Percentiles rank a stretch among this genome's conserved stretches.
Evolutionary conservation across 768 basidiomycete species (phyloP).

Genomic region (Symmetrospora coprosmae): DNA sequence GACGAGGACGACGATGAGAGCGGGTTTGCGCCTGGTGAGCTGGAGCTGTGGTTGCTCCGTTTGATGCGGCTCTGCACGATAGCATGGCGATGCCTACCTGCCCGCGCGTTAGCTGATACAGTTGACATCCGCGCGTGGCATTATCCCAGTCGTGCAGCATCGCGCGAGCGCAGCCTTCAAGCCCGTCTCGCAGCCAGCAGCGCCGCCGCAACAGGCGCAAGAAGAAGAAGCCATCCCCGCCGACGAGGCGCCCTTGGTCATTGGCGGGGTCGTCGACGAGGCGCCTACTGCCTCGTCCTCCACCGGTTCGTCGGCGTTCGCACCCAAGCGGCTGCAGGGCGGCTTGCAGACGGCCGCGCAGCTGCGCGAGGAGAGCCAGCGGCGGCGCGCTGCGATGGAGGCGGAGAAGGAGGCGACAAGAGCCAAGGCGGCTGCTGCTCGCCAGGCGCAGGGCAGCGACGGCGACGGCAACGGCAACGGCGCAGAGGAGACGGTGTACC

Average conservation of each 20-base stretch:
- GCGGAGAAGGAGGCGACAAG: slow-evolving; percentile 44
- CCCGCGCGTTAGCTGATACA: too few species aligned
- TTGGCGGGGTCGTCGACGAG: slow-evolving; percentile 18
- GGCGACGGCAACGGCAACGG: slow-evolving; percentile 29
- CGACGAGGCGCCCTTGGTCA: slow-evolving; percentile 30
- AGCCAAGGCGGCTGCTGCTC: slow-evolving; percentile 39
- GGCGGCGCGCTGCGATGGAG: slow-evolving; percentile 33
- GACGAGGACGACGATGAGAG: too few species aligned
- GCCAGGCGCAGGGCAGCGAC: slow-evolving; percentile 7
- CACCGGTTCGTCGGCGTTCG: slow-evolving; percentile 10
- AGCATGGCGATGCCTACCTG: too few species aligned
- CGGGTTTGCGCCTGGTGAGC: too few species aligned
- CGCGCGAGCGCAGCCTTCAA: slow-evolving; percentile 49
- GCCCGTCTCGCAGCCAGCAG: slow-evolving; percentile 4
- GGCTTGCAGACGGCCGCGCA: slow-evolving; percentile 66
- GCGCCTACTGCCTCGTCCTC: slow-evolving; percentile 16
- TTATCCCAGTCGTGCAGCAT: slow-evolving; percentile 49
- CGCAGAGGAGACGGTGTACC: slow-evolving; percentile 82
- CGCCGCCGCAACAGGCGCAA: background rate
- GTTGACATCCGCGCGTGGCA: too few species aligned
- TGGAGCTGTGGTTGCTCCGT: too few species aligned
- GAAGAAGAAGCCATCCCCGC: slow-evolving; percentile 15
- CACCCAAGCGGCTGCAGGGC: slow-evolving; percentile 39
- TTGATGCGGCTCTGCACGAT: too few species aligned
- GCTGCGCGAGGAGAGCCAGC: slow-evolving; percentile 43